A percentile compares a stretch with the other conserved stretches of the same genome.
These are phyloP conservation scores for Acanthamoeba triangularis DNA, from an alignment of 208 protist species.

Conservation along the genomic window DNA sequence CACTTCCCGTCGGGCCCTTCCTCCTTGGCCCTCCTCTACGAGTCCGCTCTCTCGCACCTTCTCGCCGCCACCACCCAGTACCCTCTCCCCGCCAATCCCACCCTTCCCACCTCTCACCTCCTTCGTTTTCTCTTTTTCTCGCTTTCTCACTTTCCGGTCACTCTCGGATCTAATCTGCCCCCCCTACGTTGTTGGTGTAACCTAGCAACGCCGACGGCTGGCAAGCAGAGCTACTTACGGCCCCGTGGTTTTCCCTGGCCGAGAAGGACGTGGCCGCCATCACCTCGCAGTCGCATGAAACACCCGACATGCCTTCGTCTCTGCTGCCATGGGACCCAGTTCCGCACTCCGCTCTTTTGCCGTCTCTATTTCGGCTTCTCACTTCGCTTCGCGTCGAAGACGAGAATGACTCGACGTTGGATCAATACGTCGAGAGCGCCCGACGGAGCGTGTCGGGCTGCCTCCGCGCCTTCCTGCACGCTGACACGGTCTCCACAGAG, in stretches of 20 bases:
- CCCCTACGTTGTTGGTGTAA: background rate
- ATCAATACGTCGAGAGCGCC: background rate
- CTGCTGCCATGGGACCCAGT: background rate
- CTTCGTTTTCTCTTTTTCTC: background rate
- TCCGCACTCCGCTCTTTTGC: background rate
- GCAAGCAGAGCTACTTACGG: background rate
- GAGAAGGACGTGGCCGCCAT: background rate
- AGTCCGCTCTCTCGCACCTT: background rate
- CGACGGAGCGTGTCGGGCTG: background rate
- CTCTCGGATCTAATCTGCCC: background rate
- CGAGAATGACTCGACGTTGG: background rate
- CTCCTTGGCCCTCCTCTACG: background rate
- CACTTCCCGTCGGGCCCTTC: background rate
- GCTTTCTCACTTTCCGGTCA: background rate
- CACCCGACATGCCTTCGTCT: background rate
- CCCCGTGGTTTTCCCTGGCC: background rate
- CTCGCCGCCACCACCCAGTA: background rate
- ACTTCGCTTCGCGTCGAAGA: background rate
- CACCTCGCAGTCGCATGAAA: background rate
- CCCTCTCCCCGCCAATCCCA: background rate
- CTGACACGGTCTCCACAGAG: background rate
- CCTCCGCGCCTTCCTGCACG: background rate
- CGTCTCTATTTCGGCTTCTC: background rate
- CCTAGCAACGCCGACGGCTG: background rate
- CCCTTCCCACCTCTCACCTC: background rate